Evolutionary conservation across 495 filamentous ascomycete species (phyloP).

Genomic region (Hypoxylon fragiforme): DNA sequence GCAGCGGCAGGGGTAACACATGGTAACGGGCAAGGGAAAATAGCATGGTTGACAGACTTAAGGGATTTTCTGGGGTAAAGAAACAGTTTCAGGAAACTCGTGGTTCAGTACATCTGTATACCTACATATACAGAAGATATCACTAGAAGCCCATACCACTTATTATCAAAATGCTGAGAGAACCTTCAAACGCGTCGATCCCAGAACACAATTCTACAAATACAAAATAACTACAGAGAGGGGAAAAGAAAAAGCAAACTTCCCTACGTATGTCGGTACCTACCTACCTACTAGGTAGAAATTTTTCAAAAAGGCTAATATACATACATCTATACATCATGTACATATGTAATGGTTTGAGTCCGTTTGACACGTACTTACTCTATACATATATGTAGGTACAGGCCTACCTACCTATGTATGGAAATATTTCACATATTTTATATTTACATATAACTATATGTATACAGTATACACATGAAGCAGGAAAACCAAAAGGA

Average conservation of each 20-base stretch:
- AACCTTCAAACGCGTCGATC: neutral
- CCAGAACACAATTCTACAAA: neutral
- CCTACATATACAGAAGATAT: no score
- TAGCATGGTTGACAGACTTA: constrained; percentile 19
- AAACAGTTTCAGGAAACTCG: constrained; percentile 1
- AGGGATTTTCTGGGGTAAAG: constrained; percentile 23
- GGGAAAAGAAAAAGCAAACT: constrained; percentile 8
- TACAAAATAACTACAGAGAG: neutral
- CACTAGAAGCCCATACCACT: neutral
- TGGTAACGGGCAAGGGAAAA: constrained; percentile 35
- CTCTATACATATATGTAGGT: neutral
- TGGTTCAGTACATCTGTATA: neutral
- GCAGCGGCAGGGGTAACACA: constrained; percentile 39
- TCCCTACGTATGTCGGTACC: neutral
- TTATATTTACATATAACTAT: no score
- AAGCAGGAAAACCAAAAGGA: no score
- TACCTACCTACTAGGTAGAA: neutral
- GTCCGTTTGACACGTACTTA: neutral
- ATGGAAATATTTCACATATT: no score
- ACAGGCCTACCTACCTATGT: no score
- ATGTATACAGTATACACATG: no score
- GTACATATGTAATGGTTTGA: neutral
- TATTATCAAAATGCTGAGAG: no score
- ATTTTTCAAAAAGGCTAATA: neutral
- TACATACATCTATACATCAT: neutral